Conservation (phyloP, 208 protist species). For the Trypanosoma melophagium region DNA sequence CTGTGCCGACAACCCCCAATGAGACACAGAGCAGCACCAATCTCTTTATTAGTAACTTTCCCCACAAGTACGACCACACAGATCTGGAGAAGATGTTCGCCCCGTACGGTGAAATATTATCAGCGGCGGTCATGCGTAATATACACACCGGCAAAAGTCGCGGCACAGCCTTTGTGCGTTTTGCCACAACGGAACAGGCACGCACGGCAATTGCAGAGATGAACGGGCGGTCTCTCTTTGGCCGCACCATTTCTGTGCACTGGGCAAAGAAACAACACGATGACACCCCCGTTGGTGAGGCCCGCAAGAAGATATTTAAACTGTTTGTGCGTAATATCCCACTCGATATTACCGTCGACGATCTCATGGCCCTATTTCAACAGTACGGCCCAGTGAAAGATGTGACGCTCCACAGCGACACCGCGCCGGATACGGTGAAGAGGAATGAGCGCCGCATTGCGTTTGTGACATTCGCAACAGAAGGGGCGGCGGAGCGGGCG, state of each 20-base stretch:
- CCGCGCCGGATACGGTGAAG: conserved; percentile 5
- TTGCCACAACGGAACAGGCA: conserved; percentile 62
- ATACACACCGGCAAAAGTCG: conserved; percentile 83
- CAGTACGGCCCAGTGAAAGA: conserved; percentile 37
- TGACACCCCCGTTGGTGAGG: conserved; percentile 65
- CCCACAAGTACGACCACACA: conserved; percentile 9
- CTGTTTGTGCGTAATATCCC: conserved; percentile 86
- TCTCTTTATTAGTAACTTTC: conserved; percentile 27
- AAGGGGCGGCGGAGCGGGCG: conserved; percentile 59
- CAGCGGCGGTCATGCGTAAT: conserved; percentile 74
- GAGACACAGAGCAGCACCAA: conserved; percentile 25
- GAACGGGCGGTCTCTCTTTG: conserved; percentile 40
- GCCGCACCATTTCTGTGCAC: conserved; percentile 66
- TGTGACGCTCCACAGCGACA: conserved; percentile 73
- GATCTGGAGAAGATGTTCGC: conserved; percentile 42
- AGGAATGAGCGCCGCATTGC: conserved; percentile 55
- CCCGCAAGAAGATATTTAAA: conserved; percentile 66
- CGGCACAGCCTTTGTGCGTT: conserved; percentile 86
- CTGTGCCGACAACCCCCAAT: not conserved
- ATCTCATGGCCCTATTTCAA: conserved; percentile 23
- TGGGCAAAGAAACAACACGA: conserved; percentile 86
- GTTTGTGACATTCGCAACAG: conserved; percentile 44
- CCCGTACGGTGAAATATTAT: conserved; percentile 59
- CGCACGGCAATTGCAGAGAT: conserved; percentile 45
- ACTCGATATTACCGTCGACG: conserved; percentile 26